Conservation (phyloP, 768 basidiomycete genomes). For the Hygrocybe coccinea region DNA sequence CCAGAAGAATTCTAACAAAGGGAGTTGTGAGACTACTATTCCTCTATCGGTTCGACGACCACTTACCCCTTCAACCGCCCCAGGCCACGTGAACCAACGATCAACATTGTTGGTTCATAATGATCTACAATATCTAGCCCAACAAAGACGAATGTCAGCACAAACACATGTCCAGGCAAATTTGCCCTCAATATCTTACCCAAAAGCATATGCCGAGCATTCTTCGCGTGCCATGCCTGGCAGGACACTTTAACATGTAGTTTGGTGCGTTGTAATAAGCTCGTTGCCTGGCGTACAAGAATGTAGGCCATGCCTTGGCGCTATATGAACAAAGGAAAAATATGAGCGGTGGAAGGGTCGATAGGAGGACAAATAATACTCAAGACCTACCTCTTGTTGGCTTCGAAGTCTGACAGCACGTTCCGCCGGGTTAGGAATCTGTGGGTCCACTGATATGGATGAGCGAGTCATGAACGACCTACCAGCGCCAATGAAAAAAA, state of each 20-base stretch:
- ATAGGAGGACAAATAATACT: neutral
- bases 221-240: conserved; percentile 98
- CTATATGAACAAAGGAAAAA: conserved; percentile 32
- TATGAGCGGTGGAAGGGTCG: conserved; percentile 5
- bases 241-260: conserved; percentile 84
- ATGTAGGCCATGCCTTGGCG: conserved; percentile 87
- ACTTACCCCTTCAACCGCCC: conserved; percentile 82
- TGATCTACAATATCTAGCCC: conserved; percentile 75
- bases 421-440: conserved; percentile 67
- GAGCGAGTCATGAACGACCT: conserved; percentile 4
- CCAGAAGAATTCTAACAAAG: conserved; percentile 71
- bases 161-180: neutral
- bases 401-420: conserved; percentile 73
- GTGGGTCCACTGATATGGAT: conserved; percentile 52
- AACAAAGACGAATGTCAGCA: neutral
- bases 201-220: conserved; percentile 81
- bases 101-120: conserved; percentile 83
- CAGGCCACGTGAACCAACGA: conserved; percentile 91
- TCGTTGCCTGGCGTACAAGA: conserved; percentile 83
- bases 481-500: neutral
- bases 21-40: neutral
- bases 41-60: neutral
- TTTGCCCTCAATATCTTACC: conserved; percentile 36
- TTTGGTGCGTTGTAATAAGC: conserved; percentile 84
- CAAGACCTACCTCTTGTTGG: conserved; percentile 76